Base-by-base conservation (phyloP, 176 grass and related monocot species). In the Zoysia japonica region DNA sequence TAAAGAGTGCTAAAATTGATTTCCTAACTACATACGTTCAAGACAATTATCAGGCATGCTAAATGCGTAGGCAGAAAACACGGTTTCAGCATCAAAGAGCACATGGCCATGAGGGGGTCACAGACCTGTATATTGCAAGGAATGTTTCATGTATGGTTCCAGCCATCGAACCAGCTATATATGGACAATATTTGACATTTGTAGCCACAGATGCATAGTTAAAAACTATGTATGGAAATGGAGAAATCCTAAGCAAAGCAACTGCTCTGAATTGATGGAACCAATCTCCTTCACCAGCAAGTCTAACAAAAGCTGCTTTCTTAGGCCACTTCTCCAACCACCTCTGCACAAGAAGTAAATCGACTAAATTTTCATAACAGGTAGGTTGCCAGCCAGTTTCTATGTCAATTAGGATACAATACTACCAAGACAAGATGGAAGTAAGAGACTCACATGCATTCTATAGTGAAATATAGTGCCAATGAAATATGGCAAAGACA, bases 241-340 rank as follows among this genome's bases (percentile, higher is more conserved):
- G 95, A 70, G 95, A 98, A 90, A 98, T 85, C 76, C 95, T 89
- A 71, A 98, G 59, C 68, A 98, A 91, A 78, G 90, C 88, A 67
- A 98, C 95, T 78, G 92, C 88, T 79, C 84, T 90, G 84, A 94
- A 94, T 84, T 98, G 95, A 75, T 98, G 95, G 81, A 87, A 69
- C 92, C 95, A 98, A 90, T 98, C 95, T 78, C 95, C 95, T 93
- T 94, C 95, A 67, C 95, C 95, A 78, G 92, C 88, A 77, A 98
- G 86, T 87, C 95, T 94, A 73, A 98, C 85, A 81, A 98, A 90
- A 80, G 92, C 84, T 76, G 95, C 89, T 86, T 90, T 90, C 85
- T 98, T 92, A 14, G 95, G 95, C 87, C 92, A 98, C 76, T 80
- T 98, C 66, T 98, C 95, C 85, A 98, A 74, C 95, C 95, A 98